Conservation (phyloP, 169 alveolate species). For the Cyclospora cayetanensis region DNA sequence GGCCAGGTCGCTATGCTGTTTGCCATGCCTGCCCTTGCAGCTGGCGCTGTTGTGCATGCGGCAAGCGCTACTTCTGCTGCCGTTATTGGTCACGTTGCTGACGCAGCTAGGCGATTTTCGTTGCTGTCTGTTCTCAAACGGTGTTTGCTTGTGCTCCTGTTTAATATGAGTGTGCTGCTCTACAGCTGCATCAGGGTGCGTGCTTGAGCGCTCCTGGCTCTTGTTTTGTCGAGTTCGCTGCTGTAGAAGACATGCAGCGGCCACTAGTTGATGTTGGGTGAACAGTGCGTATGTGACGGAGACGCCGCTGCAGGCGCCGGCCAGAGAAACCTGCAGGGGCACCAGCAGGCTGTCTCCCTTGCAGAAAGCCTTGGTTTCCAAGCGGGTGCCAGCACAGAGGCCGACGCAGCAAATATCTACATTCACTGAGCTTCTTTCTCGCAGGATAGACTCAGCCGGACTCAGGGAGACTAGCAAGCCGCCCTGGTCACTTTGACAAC, state of each 20-base stretch:
- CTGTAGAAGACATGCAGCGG: slow-evolving; percentile 17
- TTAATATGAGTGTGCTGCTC: too few species aligned
- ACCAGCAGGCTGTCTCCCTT: slow-evolving; percentile 27
- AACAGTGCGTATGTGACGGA: slow-evolving; percentile 31
- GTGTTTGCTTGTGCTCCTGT: neutral
- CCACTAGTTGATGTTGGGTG: slow-evolving; percentile 28
- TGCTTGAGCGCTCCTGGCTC: neutral
- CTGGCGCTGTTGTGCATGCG: neutral
- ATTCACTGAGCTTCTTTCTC: neutral
- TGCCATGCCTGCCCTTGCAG: neutral
- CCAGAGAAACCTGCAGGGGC: slow-evolving; percentile 39
- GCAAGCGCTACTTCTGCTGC: neutral
- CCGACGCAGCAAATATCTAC: slow-evolving; percentile 9
- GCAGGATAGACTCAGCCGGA: neutral
- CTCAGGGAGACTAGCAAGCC: slow-evolving; percentile 25
- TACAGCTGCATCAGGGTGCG: neutral
- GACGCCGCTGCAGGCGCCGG: slow-evolving; percentile 39
- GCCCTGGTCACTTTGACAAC: neutral
- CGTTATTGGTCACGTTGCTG: neutral
- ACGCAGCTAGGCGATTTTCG: neutral
- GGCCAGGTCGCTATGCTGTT: too few species aligned
- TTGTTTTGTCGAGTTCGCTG: too few species aligned
- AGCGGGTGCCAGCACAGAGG: neutral
- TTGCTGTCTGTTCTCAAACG: neutral
- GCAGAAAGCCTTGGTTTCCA: slow-evolving; percentile 18